These are phyloP conservation scores for Periconia digitata DNA, from an alignment of 2,329 filamentous ascomycete species.

Conservation along the genomic window DNA sequence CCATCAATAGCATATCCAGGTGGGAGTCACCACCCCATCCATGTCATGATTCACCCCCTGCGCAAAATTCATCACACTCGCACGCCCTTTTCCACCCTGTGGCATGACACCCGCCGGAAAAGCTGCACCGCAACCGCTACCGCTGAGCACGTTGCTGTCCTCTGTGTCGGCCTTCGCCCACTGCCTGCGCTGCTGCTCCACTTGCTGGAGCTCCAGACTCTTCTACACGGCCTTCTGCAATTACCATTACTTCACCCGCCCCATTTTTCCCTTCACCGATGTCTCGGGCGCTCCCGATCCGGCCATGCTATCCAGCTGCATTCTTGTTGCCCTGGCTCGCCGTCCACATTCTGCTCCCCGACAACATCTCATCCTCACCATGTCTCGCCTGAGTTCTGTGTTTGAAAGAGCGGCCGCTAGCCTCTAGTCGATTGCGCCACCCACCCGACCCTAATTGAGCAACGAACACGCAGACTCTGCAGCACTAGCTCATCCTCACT, in stretches of 20 bases:
- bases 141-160: constrained; percentile 26
- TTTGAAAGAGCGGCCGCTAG: neutral
- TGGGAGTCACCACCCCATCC: constrained; percentile 15
- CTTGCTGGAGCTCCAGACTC: constrained; percentile 33
- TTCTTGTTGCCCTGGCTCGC: constrained; percentile 6
- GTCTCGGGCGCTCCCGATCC: constrained; percentile 13
- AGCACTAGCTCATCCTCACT: constrained; percentile 3
- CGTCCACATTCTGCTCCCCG: neutral
- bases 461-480: constrained; percentile 22
- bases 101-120: constrained; percentile 17
- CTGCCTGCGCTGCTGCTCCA: constrained; percentile 21
- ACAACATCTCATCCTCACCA: constrained; percentile 20
- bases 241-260: constrained; percentile 18
- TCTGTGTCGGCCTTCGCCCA: constrained; percentile 16
- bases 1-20: no score
- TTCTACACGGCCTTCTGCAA: constrained; percentile 11
- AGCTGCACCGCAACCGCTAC: constrained; percentile 15
- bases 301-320: constrained; percentile 5
- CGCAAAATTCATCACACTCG: constrained; percentile 11
- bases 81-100: constrained; percentile 14
- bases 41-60: constrained; percentile 26
- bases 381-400: constrained; percentile 17
- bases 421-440: constrained; percentile 10
- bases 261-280: constrained; percentile 8
- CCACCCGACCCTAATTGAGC: constrained; percentile 16